Percentiles rank a stretch among this genome's conserved stretches.
Evolutionary conservation across 2,329 filamentous ascomycete species (phyloP).

Genomic region (Arthrinium phaeospermum): DNA sequence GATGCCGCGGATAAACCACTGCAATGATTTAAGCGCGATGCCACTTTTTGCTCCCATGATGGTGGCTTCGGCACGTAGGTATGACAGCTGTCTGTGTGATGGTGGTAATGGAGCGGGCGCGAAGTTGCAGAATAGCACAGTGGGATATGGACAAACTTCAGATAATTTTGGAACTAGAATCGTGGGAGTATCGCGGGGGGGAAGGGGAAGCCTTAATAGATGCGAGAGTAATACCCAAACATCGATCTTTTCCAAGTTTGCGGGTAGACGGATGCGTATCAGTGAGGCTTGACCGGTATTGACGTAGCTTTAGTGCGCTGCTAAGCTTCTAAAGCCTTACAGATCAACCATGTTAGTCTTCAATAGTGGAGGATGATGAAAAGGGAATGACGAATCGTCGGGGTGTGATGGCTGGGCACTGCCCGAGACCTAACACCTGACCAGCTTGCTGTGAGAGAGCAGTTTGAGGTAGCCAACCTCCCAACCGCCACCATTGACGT

Average conservation of each 20-base stretch:
- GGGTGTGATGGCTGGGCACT: not conserved
- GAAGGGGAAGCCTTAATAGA: constrained; percentile 10
- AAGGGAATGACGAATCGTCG: constrained; percentile 9
- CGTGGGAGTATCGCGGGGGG: not conserved
- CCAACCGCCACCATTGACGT: constrained; percentile 19
- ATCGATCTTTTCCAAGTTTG: constrained; percentile 9
- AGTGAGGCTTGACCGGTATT: not conserved
- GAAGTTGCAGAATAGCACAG: not conserved
- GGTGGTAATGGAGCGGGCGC: not conserved
- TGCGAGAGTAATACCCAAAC: not conserved
- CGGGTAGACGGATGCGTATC: not conserved
- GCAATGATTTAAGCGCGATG: constrained; percentile 69
- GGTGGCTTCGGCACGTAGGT: constrained; percentile 21
- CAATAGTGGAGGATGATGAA: not conserved
- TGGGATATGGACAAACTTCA: not conserved
- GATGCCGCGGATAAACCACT: constrained; percentile 75
- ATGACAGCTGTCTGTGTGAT: not conserved
- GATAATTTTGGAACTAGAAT: not conserved
- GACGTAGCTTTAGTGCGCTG: constrained; percentile 11
- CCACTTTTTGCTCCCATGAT: constrained; percentile 64
- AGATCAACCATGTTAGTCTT: not conserved
- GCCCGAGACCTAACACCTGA: not conserved
- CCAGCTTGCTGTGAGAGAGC: not conserved
- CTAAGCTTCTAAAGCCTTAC: constrained; percentile 12
- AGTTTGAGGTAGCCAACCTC: constrained; percentile 11